These are phyloP conservation scores for Coemansia sp. DNA, from an alignment of 192 early-diverging fungal species.

Conservation along the genomic window DNA sequence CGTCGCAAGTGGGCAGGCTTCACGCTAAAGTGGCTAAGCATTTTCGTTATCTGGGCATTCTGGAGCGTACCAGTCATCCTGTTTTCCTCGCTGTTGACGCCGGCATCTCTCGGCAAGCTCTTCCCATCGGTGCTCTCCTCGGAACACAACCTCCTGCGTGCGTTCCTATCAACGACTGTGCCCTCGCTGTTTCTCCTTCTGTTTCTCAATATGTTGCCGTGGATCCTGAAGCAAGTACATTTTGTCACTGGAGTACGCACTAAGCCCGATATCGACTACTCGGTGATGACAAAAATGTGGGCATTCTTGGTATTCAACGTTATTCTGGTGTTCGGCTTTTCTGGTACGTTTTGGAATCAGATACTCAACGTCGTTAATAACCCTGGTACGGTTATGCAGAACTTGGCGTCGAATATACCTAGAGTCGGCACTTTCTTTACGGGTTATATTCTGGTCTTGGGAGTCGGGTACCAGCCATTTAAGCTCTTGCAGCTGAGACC, in stretches of 20 bases:
- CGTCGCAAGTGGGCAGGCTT: constrained; percentile 60
- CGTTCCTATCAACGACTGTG: constrained; percentile 68
- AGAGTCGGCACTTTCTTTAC: constrained; percentile 79
- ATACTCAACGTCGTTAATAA: constrained; percentile 66
- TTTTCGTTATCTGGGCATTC: constrained; percentile 73
- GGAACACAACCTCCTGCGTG: constrained; percentile 58
- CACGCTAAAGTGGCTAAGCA: constrained; percentile 57
- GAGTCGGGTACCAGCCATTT: constrained; percentile 71
- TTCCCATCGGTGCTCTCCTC: constrained; percentile 64
- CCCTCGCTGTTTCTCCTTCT: constrained; percentile 72
- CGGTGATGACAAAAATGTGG: constrained; percentile 69
- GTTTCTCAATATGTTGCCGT: constrained; percentile 71
- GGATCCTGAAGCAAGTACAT: constrained; percentile 62
- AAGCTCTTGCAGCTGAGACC: constrained; percentile 71
- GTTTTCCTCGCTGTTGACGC: constrained; percentile 67
- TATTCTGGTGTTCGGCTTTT: constrained; percentile 74
- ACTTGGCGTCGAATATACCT: constrained; percentile 68
- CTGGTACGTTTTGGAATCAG: constrained; percentile 66
- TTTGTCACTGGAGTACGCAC: constrained; percentile 47
- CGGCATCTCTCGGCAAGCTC: constrained; percentile 61
- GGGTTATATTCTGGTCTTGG: constrained; percentile 73
- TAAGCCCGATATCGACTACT: constrained; percentile 51
- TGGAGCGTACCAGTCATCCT: constrained; percentile 75
- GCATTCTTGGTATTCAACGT: constrained; percentile 79
- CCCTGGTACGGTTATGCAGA: constrained; percentile 63